Percentiles rank a stretch among this genome's conserved stretches.
Evolutionary conservation across 805 yeast species (phyloP).

Genomic region (Kodamaea kakaduensis): DNA sequence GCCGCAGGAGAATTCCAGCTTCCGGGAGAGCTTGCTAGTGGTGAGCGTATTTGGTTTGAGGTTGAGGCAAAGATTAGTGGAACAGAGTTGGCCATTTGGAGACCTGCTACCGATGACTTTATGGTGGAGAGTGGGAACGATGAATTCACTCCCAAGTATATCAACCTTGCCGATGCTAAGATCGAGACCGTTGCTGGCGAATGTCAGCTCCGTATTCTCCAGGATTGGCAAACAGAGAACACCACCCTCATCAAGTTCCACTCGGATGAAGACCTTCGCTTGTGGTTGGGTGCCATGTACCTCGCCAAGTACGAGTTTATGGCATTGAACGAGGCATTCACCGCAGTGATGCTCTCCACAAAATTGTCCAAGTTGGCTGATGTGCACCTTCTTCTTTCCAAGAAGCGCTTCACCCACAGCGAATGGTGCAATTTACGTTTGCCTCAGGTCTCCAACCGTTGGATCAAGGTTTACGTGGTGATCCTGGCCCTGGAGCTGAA

Average conservation of each 20-base stretch:
- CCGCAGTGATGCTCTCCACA: constrained; percentile 58
- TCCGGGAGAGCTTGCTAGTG: constrained; percentile 17
- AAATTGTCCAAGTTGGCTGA: constrained; percentile 57
- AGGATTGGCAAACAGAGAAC: constrained; percentile 26
- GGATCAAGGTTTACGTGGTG: constrained; percentile 54
- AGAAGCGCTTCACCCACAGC: constrained; percentile 43
- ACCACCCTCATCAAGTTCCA: constrained; percentile 23
- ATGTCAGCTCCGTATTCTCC: constrained; percentile 23
- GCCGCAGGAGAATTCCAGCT: constrained; percentile 46
- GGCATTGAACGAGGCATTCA: constrained; percentile 57
- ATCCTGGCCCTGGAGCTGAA: constrained; percentile 44
- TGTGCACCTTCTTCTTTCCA: constrained; percentile 53
- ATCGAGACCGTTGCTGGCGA: constrained; percentile 16
- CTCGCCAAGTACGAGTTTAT: constrained; percentile 55
- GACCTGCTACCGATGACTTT: constrained; percentile 27
- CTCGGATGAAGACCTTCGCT: constrained; percentile 18
- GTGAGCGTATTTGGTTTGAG: constrained; percentile 28
- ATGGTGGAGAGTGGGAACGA: constrained; percentile 28
- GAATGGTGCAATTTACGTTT: constrained; percentile 65
- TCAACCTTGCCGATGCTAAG: constrained; percentile 47
- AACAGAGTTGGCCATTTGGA: constrained; percentile 50
- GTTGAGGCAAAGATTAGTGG: constrained; percentile 46
- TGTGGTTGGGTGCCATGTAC: constrained; percentile 48
- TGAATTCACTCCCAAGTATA: constrained; percentile 47
- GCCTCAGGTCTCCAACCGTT: constrained; percentile 53